Percentiles rank a stretch among this genome's conserved stretches.
Evolutionary conservation across 1,139 yeast genomes (phyloP).

Genomic region (Pichia sp.): DNA sequence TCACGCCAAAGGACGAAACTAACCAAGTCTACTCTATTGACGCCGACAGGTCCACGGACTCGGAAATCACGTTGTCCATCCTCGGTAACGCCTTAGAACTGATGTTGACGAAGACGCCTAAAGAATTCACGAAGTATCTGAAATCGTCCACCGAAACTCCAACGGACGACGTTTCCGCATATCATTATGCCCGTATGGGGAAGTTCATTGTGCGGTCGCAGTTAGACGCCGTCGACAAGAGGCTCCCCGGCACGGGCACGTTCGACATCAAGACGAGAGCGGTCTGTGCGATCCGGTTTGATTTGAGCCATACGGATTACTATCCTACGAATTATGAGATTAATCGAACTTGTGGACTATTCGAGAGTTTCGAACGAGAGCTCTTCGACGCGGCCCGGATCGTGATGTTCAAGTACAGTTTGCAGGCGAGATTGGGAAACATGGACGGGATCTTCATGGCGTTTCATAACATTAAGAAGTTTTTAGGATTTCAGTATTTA

Average conservation of each 20-base stretch:
- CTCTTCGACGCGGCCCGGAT: conserved; percentile 71
- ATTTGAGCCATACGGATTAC: conserved; percentile 60
- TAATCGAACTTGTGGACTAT: conserved; percentile 55
- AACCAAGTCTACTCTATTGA: conserved; percentile 59
- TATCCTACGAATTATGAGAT: conserved; percentile 63
- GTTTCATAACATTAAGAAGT: conserved; percentile 75
- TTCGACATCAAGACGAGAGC: conserved; percentile 95
- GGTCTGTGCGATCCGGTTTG: conserved; percentile 80
- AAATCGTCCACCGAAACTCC: conserved; percentile 17
- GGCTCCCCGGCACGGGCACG: conserved; percentile 87
- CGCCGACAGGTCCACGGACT: conserved; percentile 65
- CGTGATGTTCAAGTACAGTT: conserved; percentile 76
- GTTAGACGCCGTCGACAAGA: conserved; percentile 74
- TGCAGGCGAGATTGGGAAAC: conserved; percentile 92
- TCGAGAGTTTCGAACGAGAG: conserved; percentile 81
- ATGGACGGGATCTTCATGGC: conserved; percentile 98
- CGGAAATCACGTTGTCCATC: conserved; percentile 68
- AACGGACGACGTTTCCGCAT: conserved; percentile 32
- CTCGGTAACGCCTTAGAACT: conserved; percentile 81
- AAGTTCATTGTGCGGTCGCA: conserved; percentile 85
- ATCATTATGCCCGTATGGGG: conserved; percentile 73
- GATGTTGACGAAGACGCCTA: conserved; percentile 59
- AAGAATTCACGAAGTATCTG: conserved; percentile 23
- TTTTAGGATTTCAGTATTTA: conserved; percentile 90
- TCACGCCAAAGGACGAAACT: conserved; percentile 37